Percentiles rank a stretch among this genome's conserved stretches.
Evolutionary conservation across 1,284 basidiomycete species (phyloP).

Genomic region (Moesziomyces aphidis): DNA sequence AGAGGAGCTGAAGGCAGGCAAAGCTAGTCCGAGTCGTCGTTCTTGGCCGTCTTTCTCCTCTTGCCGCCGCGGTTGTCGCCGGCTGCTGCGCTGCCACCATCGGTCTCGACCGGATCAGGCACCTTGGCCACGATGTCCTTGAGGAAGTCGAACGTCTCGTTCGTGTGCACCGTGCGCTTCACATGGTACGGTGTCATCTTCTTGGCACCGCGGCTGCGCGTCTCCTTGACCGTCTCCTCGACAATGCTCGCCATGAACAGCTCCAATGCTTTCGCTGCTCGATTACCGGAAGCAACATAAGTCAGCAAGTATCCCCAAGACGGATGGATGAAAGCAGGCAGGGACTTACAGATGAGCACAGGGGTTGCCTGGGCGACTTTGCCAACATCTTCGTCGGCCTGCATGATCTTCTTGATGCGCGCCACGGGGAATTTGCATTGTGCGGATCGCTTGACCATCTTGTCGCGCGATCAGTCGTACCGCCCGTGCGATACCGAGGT

Average conservation of each 20-base stretch:
- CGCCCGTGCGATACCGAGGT: neutral
- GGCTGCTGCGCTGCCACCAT: constrained; percentile 6
- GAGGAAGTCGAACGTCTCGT: constrained; percentile 92
- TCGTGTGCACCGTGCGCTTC: constrained; percentile 91
- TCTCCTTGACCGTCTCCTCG: constrained; percentile 85
- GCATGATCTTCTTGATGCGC: constrained; percentile 99
- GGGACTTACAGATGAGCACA: constrained; percentile 89
- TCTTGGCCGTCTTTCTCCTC: constrained; percentile 47
- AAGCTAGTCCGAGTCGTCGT: constrained; percentile 31
- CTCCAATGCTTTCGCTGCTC: constrained; percentile 91
- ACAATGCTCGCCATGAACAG: constrained; percentile 90
- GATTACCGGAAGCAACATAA: neutral
- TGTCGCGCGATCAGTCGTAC: constrained; percentile 2
- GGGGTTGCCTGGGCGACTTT: constrained; percentile 98
- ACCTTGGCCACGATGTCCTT: constrained; percentile 92
- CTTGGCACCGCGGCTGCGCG: constrained; percentile 82
- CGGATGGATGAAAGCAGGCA: neutral
- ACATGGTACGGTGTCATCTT: constrained; percentile 94
- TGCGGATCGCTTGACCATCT: constrained; percentile 62
- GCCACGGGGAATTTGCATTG: constrained; percentile 71
- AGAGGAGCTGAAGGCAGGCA: neutral
- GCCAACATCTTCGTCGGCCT: constrained; percentile 98
- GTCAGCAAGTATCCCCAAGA: constrained; percentile 1
- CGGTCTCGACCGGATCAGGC: constrained; percentile 79
- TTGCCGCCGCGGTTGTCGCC: constrained; percentile 48